Evolutionary conservation across 257 asterid genomes (phyloP), one percentile per base, ranked within the genome.

Genomic region (Solanum sejunctum): DNA sequence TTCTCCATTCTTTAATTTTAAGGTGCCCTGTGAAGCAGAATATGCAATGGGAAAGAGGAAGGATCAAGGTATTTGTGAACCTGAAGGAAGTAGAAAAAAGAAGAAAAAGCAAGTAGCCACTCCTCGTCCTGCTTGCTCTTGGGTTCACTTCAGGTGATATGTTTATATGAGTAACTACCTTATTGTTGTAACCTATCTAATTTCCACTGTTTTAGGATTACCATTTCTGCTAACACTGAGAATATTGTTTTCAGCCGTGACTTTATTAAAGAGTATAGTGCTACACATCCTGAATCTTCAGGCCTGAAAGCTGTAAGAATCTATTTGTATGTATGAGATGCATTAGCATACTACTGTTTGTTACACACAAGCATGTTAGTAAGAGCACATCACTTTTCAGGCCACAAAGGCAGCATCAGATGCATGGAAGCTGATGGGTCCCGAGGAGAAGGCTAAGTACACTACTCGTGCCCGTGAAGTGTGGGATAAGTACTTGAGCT

Each of bases 381-480:
- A 16, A 51, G 52, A 43, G 20, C 45, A 17, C 56, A 51, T 47
- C 61, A 10, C 77, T 55, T 80, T 88, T 87, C 89, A 96, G 99
- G 99, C 99, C 75, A 96, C 99, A 85, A 96, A 93, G 88, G 99
- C 99, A 83, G 99, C 99, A 41, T 96, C 99, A 36, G 97, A 93
- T 91, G 98, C 97, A 84, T 96, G 99, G 99, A 96, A 96, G 86
- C 67, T 95, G 86, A 95, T 96, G 98, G 87, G 90, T 85, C 92
- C 97, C 26, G 98, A 96, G 84, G 98, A 96, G 84, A 96, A 96
- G 88, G 95, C 92, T 63, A 96, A 93, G 89, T 96, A 96, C 91
- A 94, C 98, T 58, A 91, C 90, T 83, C 99, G 97, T 57, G 93
- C 99, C 67, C 98, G 99, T 88, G 98, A 96, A 88, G 97, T 96